Base-by-base conservation (phyloP, 2,329 filamentous ascomycete species). In the Paecilomyces formosus region DNA sequence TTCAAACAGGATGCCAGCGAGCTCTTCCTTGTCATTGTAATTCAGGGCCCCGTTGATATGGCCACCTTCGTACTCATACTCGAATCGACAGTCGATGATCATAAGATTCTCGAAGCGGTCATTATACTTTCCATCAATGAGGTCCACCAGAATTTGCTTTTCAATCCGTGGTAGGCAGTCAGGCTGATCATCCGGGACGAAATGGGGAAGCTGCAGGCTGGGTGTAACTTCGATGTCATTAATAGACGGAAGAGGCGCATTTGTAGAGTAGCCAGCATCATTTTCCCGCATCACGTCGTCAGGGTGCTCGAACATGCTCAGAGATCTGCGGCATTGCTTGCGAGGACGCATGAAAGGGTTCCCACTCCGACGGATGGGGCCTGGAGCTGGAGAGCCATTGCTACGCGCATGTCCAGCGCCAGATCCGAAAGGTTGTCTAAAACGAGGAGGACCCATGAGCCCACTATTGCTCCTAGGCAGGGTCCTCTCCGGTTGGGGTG, bases 301-400 rank as follows among this genome's bases (percentile, higher is more conserved):
- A 3, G 92, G 89, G 72, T 89, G 86, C 77, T 97, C 93, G 76
- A 96, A 99, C 94, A 99, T 99, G 82, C 94, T 97, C 70, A 97
- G 79, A 24, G 93, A 96, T 64, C 94, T 87, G 61, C 94, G 87
- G 70, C 93, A 93, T 72, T 94, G 90, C 70, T 96, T 96, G 64
- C 92, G 85, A 52, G 89, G 89, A 61, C 91, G 86, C 66, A 86
- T 79, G 64, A 89, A 84, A 58, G 83, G 88, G 72, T 87, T 92
- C 54, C 84, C 88, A 68, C 79, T 82, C 64, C 92, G 90, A 63
- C 92, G 86, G 58, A 87, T 77, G 65, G 93, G 88, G 60, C 79
- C 81, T 60, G 81, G 82, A 61, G 88, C 82, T 33, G 92, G 92
- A 13, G 92, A 96, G 45, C 88, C 91, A 74, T 85, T 89, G 61